Evolutionary conservation across 257 asterid genomes (phyloP), one percentile per base, ranked within the genome.

Genomic region (Rhazya stricta): DNA sequence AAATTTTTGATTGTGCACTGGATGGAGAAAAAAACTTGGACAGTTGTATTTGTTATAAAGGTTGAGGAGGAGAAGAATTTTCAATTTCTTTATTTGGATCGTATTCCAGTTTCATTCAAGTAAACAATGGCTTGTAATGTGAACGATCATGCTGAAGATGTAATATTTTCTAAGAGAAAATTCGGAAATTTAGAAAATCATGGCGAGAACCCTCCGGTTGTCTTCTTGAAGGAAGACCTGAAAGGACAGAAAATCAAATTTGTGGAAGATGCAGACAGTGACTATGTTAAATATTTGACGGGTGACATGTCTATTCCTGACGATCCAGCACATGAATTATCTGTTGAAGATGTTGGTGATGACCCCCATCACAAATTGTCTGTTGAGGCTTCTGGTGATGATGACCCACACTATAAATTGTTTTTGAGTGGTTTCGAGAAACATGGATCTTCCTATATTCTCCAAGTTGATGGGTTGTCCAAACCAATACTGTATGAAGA

Each of bases 371-470:
- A 29, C 29, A 9, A 60, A 16, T 60, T 29, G 6, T 60, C 66
- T 60, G 37, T 21, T 19, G 46, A 65, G 69, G 45, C 19, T 36
- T 46, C 3, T 50, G 56, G 56, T 13, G 56, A n/a, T 63, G 69
- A 36, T 36, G 63, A 57, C 32, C 46, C 46, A 36, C 29, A 36
- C 16, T 65, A 65, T 10, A 5, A 12, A 19, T 21, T 65, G 69
- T 65, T 65, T 19, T 4, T 34, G 6, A 36, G 45, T 65, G 19
- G 42, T 42, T 65, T 65, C 27, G 19, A 16, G 69, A 65, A 19
- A 37, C 7, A 65, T 65, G 48, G 69, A 65, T 65, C 29, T 65
- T 65, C 69, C 3, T 65, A 65, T 42, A 30, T 65, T 34, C 69
- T 65, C 7, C 5, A 65, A 36, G 69, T 6, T 65, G 42, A 65